Evolutionary conservation across 2,329 filamentous ascomycete genomes (phyloP).

Genomic region (Rhinocladiella mackenziei): DNA sequence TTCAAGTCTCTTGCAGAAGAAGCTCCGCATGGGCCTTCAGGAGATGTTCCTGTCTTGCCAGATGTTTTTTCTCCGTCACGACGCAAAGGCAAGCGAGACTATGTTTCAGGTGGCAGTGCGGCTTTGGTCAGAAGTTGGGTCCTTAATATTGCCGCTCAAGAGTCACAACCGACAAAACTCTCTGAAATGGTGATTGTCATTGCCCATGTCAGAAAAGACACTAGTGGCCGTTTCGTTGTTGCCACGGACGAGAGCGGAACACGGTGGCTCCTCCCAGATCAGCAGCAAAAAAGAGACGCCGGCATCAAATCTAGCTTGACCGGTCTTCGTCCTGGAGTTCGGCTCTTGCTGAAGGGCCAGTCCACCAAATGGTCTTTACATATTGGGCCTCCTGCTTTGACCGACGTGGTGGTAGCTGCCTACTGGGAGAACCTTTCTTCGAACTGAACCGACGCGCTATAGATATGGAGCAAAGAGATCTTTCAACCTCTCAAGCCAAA

Average conservation of each 20-base stretch:
- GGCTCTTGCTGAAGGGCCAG: slow-evolving; percentile 15
- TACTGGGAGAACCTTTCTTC: slow-evolving; percentile 18
- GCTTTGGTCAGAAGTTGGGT: slow-evolving; percentile 24
- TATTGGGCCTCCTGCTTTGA: neutral
- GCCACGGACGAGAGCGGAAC: slow-evolving; percentile 10
- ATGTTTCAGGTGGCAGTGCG: slow-evolving; percentile 24
- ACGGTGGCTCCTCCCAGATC: slow-evolving; percentile 22
- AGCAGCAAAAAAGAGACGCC: slow-evolving; percentile 7
- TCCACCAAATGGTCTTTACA: slow-evolving; percentile 18
- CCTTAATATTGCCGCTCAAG: slow-evolving; percentile 21
- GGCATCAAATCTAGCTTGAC: neutral
- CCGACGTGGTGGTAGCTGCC: slow-evolving; percentile 11
- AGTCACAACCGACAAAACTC: slow-evolving; percentile 5
- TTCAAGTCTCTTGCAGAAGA: slow-evolving; percentile 11
- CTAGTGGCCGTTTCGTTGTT: slow-evolving; percentile 17
- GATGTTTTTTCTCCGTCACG: slow-evolving; percentile 29
- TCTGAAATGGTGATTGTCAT: slow-evolving; percentile 9
- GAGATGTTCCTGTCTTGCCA: slow-evolving; percentile 15
- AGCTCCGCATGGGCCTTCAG: neutral
- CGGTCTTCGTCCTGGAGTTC: slow-evolving; percentile 7
- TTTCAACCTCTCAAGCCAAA: too few relatives aligned
- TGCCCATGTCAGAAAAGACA: slow-evolving; percentile 8
- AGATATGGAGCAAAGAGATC: too few relatives aligned
- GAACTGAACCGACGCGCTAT: too few relatives aligned
- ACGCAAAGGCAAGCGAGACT: slow-evolving; percentile 24